A percentile compares a stretch with the other conserved stretches of the same genome.
phyloP scores from a whole-genome alignment of 1,139 yeast species.

The Maudiozyma humilis region DNA sequence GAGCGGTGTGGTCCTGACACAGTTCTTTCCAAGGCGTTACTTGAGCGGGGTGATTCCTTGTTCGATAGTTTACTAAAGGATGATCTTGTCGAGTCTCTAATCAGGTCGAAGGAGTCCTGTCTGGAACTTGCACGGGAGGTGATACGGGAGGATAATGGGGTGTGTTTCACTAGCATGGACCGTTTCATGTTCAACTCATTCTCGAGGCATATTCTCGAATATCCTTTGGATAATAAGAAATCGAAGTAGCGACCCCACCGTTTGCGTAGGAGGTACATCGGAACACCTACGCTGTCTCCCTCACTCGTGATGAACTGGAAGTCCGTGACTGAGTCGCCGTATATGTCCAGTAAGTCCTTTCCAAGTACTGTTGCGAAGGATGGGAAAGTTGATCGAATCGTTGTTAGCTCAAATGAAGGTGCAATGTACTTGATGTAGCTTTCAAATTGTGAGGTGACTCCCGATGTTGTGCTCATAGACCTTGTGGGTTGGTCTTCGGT shows the following conservation, averaged over 20 bases:
- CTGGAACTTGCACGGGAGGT: conserved; percentile 3
- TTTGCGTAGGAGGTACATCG: conserved; percentile 50
- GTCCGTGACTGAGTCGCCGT: conserved; percentile 56
- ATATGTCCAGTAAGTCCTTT: conserved; percentile 61
- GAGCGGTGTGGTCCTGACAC: background rate
- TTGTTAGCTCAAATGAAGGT: conserved; percentile 57
- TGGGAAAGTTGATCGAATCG: conserved; percentile 61
- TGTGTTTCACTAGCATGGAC: conserved; percentile 6
- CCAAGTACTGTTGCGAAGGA: conserved; percentile 72
- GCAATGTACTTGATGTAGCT: conserved; percentile 73
- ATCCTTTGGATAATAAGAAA: conserved; percentile 51
- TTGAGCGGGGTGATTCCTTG: background rate
- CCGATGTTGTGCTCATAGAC: conserved; percentile 13
- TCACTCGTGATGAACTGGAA: conserved; percentile 60
- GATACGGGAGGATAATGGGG: conserved; percentile 6
- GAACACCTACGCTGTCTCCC: conserved; percentile 61
- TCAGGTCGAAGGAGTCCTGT: background rate
- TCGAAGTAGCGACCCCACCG: conserved; percentile 73
- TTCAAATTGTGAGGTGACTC: conserved; percentile 38
- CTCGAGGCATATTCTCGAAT: conserved; percentile 35
- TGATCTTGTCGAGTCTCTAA: conserved; percentile 1
- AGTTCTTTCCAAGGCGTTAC: background rate
- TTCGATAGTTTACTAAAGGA: conserved; percentile 3
- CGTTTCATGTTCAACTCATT: conserved; percentile 16
- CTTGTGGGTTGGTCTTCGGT: conserved; percentile 7